Conservation (phyloP, 352 stramenopile species). For the Globisporangium yorkense region DNA sequence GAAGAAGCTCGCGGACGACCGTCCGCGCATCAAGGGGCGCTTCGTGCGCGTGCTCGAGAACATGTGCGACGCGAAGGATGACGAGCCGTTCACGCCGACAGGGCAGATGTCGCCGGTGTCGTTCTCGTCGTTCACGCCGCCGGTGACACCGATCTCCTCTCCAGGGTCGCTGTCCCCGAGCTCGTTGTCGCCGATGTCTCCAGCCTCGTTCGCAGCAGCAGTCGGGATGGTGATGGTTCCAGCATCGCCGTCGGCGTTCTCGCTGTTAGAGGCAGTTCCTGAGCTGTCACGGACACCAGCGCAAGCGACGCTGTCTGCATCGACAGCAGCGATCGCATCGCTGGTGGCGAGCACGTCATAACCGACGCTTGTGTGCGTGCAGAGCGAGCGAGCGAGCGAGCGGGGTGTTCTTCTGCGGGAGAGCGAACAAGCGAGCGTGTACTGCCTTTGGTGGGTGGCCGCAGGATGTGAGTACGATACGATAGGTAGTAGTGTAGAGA, state of each 20-base stretch:
- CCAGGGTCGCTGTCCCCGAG: conserved; percentile 1
- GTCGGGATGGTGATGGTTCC: conserved; percentile 5
- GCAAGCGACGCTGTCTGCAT: not conserved
- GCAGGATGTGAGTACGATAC: conserved; percentile 1
- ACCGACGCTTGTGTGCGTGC: not conserved
- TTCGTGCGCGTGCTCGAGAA: conserved; percentile 88
- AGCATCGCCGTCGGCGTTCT: not conserved
- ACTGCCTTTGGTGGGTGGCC: not conserved
- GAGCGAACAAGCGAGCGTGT: not conserved
- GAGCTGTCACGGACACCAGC: not conserved
- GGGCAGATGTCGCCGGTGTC: conserved; percentile 11
- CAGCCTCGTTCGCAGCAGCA: conserved; percentile 3
- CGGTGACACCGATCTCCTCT: conserved; percentile 13
- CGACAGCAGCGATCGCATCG: conserved; percentile 10
- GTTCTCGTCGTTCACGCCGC: conserved; percentile 16
- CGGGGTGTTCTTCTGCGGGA: not conserved
- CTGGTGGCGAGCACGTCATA: conserved; percentile 15
- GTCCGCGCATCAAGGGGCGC: conserved; percentile 90
- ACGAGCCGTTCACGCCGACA: conserved; percentile 23
- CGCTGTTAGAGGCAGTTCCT: not conserved
- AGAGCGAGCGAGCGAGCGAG: not conserved
- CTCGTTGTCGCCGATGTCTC: conserved; percentile 5
- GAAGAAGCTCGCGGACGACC: conserved; percentile 96
- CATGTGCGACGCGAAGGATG: conserved; percentile 34
- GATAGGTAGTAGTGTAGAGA: conserved; percentile 5